Base-by-base conservation (phyloP, 2,329 filamentous ascomycete genomes). In the Aspergillus sclerotialis region DNA sequence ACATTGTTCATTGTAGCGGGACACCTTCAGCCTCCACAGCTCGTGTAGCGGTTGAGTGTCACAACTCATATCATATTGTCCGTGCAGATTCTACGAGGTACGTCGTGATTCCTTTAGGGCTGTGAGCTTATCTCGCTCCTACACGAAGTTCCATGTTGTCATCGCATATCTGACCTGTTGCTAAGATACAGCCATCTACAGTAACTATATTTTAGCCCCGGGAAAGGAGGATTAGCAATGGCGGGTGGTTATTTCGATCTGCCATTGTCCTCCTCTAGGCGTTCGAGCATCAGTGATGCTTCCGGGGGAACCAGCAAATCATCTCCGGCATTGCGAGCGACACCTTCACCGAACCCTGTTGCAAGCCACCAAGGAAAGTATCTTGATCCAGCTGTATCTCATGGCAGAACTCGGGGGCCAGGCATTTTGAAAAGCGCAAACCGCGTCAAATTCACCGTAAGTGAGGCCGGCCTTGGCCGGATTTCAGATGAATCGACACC, bases 391-490 rank as follows among this genome's bases (percentile, higher is more conserved):
- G 46, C 35, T 35, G 50, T 40, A 33, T 48, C 49, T 42, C 58
- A 53, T 48, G 45, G 44, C 44, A 58, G 39, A 45, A 40, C 50
- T 43, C 48, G 53, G 58, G 62, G 61, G 62, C 58, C 51, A 47
- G 52, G 56, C 39, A 60, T 58, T 53, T 49, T 53, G 28, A 56
- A 51, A 36, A 49, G 33, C 43, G 42, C 58, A 40, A 62, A 60
- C 52, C 53, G 53, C 34, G 46, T 58, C 38, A 55, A 60, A 32
- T 55, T 55, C 39, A 56, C 49, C 11, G 46, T 49, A 29, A 48
- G 45, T 28, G 46, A 51, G 33, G 40, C 44, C 24, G 48, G 50
- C 30, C 28, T 36, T 26, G 37, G 40, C 30, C 41, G 48, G 16
- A 37, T 35, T 28, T 38, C 44, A 21, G 35, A 26, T 18, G 45